Evolutionary conservation across 306 rosid genomes (phyloP).

Genomic region (Urtica urens): DNA sequence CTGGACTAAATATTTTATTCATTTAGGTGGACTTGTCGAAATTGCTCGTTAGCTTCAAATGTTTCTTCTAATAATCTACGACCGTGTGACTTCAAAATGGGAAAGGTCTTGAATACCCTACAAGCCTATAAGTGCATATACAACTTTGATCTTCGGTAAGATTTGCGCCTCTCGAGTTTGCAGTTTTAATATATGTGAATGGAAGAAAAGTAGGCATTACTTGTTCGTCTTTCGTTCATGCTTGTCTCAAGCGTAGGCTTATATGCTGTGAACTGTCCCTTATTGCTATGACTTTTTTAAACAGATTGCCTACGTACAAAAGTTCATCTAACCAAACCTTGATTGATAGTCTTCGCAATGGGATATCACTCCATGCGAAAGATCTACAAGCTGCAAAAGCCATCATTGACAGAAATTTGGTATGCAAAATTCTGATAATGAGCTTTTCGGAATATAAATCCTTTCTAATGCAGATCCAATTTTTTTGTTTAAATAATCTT

Average conservation of each 20-base stretch:
- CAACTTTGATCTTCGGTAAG: slow-evolving; percentile 76
- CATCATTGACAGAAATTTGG: slow-evolving; percentile 77
- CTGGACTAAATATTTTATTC: slow-evolving; percentile 13
- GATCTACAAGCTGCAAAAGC: slow-evolving; percentile 52
- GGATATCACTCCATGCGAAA: slow-evolving; percentile 58
- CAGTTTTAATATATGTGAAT: too few species aligned
- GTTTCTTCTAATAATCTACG: slow-evolving; percentile 66
- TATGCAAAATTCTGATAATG: slow-evolving; percentile 16
- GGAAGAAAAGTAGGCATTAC: too few species aligned
- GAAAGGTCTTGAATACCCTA: slow-evolving; percentile 60
- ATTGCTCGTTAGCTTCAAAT: slow-evolving; percentile 54
- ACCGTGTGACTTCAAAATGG: slow-evolving; percentile 92
- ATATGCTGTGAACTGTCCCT: too few species aligned
- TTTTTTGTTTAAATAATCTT: too few species aligned
- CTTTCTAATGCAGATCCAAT: too few species aligned
- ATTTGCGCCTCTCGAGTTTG: too few species aligned
- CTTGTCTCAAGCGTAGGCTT: too few species aligned
- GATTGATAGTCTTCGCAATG: slow-evolving; percentile 48
- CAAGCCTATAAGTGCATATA: slow-evolving; percentile 62
- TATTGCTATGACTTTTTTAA: slow-evolving; percentile 18
- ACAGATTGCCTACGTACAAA: slow-evolving; percentile 60
- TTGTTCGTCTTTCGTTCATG: too few species aligned
- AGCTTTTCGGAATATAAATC: not conserved
- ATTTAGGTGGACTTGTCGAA: slow-evolving; percentile 84
- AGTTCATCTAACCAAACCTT: slow-evolving; percentile 47